Conservation (phyloP, 345 rosid genomes). For the Odontarrhena argentea region DNA sequence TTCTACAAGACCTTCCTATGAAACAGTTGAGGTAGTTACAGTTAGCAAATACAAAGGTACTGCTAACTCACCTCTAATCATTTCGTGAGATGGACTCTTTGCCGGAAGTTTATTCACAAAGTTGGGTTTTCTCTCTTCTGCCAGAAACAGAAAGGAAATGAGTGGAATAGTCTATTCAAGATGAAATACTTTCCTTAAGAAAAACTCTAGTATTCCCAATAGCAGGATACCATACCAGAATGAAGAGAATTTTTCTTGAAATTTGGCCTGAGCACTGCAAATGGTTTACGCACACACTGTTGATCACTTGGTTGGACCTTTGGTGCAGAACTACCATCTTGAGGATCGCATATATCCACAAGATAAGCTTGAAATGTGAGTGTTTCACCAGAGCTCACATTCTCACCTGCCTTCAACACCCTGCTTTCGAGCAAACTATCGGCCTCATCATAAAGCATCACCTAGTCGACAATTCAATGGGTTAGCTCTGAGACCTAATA, state of each 20-base stretch:
- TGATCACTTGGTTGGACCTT: slow-evolving; percentile 34
- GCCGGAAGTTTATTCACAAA: slow-evolving; percentile 34
- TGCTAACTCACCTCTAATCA: slow-evolving; percentile 57
- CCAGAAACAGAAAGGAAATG: slow-evolving; percentile 1
- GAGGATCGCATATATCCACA: slow-evolving; percentile 71
- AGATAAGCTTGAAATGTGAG: slow-evolving; percentile 63
- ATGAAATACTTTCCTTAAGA: background rate
- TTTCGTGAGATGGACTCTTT: slow-evolving; percentile 53
- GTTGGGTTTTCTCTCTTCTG: slow-evolving; percentile 40
- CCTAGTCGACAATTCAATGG: slow-evolving; percentile 42
- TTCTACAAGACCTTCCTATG: background rate
- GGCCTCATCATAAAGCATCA: slow-evolving; percentile 68
- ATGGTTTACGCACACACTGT: slow-evolving; percentile 27
- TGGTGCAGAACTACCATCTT: slow-evolving; percentile 37
- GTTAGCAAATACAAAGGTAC: background rate
- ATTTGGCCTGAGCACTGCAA: slow-evolving; percentile 40
- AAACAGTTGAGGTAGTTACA: background rate
- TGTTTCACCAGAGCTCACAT: slow-evolving; percentile 54
- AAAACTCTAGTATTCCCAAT: background rate
- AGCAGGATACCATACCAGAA: slow-evolving; percentile 44
- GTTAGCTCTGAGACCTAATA: slow-evolving; percentile 13
- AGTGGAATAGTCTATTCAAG: background rate
- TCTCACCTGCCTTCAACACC: slow-evolving; percentile 62
- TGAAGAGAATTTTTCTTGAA: slow-evolving; percentile 44
- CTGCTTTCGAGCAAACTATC: slow-evolving; percentile 73